Base-by-base conservation (phyloP, 2,329 filamentous ascomycete genomes). In the Aspergillus transmontanensis region DNA sequence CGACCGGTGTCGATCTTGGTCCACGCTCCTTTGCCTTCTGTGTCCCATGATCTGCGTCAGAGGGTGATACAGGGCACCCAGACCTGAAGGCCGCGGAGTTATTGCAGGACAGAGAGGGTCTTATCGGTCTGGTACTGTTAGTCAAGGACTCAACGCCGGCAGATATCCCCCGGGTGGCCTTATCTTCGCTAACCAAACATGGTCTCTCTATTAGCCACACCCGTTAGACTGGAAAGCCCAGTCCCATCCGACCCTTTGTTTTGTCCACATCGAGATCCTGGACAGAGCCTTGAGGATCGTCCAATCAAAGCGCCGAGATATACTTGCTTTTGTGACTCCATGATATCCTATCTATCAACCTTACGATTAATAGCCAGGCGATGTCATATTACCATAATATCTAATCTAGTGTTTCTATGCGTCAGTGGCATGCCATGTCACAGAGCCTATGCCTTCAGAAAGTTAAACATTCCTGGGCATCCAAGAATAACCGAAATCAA, bases 231-330 rank as follows among this genome's bases (percentile, higher is more conserved):
- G 51, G 28, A 39, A 32, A n/a, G 26, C 23, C 51, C 41, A 30
- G 45, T 53, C 34, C 54, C 57, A 58, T 45, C 9, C 14, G 26
- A 61, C n/a, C 41, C 12, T 19, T 36, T 43, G 28, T 36, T 21
- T 46, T 45, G 43, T 23, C 43, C 39, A 36, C 16, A 46, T 21
- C 11, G 12, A 32, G 28, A 23, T n/a, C n/a, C 45, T 32, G 21
- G 59, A 28, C 21, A 34, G 19, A 51, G 48, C 28, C 48, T 12
- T 51, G 48, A 54, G 45, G 36, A 45, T 60, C 45, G 30, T 65
- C 69, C 57, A 68, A 69, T 71, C 66, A 69, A 59, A 34, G 45
- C 32, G 11, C 21, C 12, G 34, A 58, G 69, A 68, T 70, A 66
- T 36, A 46, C 28, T 50, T 41, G 21, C 60, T 62, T 65, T 28